phyloP scores from a whole-genome alignment of 129 eudicot species.

The Artemisia tridentata region DNA sequence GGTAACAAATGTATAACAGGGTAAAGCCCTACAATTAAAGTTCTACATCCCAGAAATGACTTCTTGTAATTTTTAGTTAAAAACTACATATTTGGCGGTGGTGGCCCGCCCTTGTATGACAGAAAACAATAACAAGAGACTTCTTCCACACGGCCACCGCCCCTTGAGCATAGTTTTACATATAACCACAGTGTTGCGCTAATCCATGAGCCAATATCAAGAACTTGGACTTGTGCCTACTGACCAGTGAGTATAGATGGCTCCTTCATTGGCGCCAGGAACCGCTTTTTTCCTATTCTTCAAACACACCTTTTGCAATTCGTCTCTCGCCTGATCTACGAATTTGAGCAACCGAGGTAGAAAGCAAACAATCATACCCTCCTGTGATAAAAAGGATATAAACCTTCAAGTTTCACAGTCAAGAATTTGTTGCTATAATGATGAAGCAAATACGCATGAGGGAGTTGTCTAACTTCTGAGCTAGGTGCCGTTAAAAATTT shows the following conservation, averaged over 20 bases:
- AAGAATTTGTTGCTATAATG: too few species aligned
- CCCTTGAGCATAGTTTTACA: constrained; percentile 24
- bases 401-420: constrained; percentile 13
- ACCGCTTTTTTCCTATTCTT: constrained; percentile 17
- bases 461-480: too few species aligned
- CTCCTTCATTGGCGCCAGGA: constrained; percentile 13
- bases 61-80: constrained; percentile 28
- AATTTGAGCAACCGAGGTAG: constrained; percentile 9
- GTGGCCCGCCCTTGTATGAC: constrained; percentile 19
- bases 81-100: constrained; percentile 25
- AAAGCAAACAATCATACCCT: constrained; percentile 22
- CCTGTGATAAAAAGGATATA: constrained; percentile 13
- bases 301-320: not conserved
- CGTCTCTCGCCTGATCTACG: constrained; percentile 7
- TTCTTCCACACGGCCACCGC: constrained; percentile 20
- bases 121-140: constrained; percentile 11
- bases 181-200: constrained; percentile 20
- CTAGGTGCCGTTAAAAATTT: too few species aligned
- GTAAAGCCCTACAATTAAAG: constrained; percentile 25
- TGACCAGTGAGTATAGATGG: constrained; percentile 12
- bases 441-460: too few species aligned
- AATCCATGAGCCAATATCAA: constrained; percentile 15
- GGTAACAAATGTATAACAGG: constrained; percentile 35
- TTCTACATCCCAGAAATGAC: constrained; percentile 13
- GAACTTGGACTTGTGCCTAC: not conserved